Evolutionary conservation across 768 basidiomycete genomes (phyloP).

Genomic region (Pholiota molesta): DNA sequence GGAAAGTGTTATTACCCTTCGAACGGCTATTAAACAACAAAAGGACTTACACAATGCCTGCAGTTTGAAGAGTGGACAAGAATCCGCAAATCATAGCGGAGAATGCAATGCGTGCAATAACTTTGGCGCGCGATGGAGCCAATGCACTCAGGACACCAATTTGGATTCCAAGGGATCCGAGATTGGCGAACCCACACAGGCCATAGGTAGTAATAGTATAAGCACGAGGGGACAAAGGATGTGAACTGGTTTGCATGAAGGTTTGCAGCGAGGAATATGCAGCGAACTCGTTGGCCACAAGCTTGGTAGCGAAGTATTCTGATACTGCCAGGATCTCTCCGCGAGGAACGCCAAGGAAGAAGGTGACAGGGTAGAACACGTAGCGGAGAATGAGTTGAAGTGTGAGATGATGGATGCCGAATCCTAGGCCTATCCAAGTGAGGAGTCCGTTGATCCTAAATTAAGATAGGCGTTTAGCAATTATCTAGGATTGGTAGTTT

Average conservation of each 20-base stretch:
- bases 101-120: conserved; percentile 58
- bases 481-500: background rate
- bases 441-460: conserved; percentile 76
- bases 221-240: conserved; percentile 63
- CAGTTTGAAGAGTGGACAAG: conserved; percentile 29
- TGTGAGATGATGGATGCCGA: conserved; percentile 81
- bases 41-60: conserved; percentile 45
- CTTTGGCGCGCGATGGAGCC: conserved; percentile 58
- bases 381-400: conserved; percentile 86
- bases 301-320: conserved; percentile 82
- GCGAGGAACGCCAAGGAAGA: conserved; percentile 80
- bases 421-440: conserved; percentile 87
- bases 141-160: conserved; percentile 50
- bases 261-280: conserved; percentile 68
- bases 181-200: conserved; percentile 90
- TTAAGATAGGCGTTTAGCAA: background rate
- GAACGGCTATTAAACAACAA: background rate
- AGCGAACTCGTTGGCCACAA: conserved; percentile 86
- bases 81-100: conserved; percentile 39
- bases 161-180: conserved; percentile 86
- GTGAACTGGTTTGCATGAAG: conserved; percentile 38
- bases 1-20: background rate
- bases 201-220: conserved; percentile 86
- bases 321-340: conserved; percentile 82
- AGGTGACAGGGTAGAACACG: conserved; percentile 85